Percentiles rank a stretch among this genome's conserved stretches.
phyloP scores from a whole-genome alignment of 1,284 basidiomycete species.

The Sanghuangporus weigelae region DNA sequence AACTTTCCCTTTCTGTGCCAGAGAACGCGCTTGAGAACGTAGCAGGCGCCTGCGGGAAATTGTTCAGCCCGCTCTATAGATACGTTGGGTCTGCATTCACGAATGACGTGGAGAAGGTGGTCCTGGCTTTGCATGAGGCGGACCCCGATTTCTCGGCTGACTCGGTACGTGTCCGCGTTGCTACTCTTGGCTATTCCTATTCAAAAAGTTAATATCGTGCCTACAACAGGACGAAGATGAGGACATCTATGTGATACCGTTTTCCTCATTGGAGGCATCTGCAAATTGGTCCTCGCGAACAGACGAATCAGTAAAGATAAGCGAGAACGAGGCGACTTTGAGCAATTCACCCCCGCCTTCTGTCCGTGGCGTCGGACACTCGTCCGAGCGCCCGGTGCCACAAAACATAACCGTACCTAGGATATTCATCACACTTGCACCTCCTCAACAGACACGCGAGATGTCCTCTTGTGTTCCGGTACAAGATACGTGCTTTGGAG shows the following conservation, averaged over 20 bases:
- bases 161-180: constrained; percentile 5
- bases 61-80: constrained; percentile 25
- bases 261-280: not conserved
- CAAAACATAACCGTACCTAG: constrained; percentile 35
- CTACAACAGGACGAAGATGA: constrained; percentile 19
- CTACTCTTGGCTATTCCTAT: constrained; percentile 3
- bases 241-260: constrained; percentile 15
- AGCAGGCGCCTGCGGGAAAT: constrained; percentile 25
- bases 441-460: constrained; percentile 30
- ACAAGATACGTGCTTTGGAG: constrained; percentile 49
- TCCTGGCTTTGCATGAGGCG: constrained; percentile 22
- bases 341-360: not conserved
- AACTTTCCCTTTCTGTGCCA: constrained; percentile 7
- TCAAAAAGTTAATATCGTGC: constrained; percentile 18
- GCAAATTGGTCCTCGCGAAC: not conserved
- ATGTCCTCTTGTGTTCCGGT: constrained; percentile 43
- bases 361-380: not conserved
- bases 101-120: constrained; percentile 28
- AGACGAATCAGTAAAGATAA: not conserved
- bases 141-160: constrained; percentile 19
- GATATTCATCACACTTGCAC: constrained; percentile 47
- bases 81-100: constrained; percentile 22
- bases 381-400: not conserved
- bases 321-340: not conserved
- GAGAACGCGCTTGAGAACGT: constrained; percentile 13